Evolutionary conservation across 2,329 filamentous ascomycete species (phyloP).

Genomic region (Teratosphaeria epicoccoides): DNA sequence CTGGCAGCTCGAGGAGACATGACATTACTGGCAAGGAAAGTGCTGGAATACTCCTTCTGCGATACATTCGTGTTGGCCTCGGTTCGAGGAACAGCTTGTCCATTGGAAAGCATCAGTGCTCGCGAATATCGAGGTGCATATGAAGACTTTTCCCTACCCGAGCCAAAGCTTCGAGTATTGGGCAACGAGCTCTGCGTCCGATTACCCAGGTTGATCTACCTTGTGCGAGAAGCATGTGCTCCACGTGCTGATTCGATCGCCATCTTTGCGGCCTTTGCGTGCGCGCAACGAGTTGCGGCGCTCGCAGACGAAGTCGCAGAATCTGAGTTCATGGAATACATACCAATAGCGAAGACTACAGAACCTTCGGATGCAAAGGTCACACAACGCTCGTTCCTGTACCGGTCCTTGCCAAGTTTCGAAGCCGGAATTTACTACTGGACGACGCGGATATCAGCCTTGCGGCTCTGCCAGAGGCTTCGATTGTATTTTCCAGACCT

Average conservation of each 20-base stretch:
- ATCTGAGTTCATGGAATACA: background rate
- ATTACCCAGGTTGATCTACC: background rate
- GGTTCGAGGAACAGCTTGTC: background rate
- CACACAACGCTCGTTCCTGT: background rate
- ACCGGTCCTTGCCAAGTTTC: background rate
- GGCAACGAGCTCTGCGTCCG: background rate
- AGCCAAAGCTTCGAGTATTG: background rate
- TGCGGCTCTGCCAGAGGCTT: background rate
- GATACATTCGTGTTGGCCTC: background rate
- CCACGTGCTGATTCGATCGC: background rate
- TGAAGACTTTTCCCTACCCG: background rate
- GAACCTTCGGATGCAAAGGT: background rate
- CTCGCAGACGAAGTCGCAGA: background rate
- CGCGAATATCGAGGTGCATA: background rate
- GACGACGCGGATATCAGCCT: background rate
- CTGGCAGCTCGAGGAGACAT: background rate
- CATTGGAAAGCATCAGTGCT: background rate
- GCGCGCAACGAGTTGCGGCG: background rate
- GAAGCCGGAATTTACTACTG: background rate
- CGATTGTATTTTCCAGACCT: background rate
- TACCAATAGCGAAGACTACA: background rate
- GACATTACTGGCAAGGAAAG: background rate
- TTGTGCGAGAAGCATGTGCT: background rate
- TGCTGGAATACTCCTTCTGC: background rate
- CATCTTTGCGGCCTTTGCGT: background rate